Conservation (phyloP, 371 early-diverging fungal genomes). For the Mortierella sp. region DNA sequence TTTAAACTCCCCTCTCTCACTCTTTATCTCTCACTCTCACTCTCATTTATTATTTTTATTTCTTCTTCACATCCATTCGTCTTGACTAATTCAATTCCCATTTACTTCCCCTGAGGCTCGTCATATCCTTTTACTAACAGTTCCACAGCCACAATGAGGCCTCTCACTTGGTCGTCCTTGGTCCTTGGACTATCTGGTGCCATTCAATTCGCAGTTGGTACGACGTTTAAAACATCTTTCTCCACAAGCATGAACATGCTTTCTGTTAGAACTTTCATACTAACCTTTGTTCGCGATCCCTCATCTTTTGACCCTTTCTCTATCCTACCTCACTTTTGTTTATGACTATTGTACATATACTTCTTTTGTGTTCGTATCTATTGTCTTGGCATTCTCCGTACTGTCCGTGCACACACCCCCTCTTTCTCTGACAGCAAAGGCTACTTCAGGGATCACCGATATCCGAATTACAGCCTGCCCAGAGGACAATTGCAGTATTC, state of each 20-base stretch:
- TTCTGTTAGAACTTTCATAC: too few relatives aligned
- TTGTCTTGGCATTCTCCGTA: neutral
- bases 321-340: too few relatives aligned
- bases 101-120: neutral
- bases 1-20: too few relatives aligned
- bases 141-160: slow-evolving; percentile 16
- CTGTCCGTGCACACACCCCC: neutral
- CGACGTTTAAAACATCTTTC: neutral
- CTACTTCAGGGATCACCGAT: slow-evolving; percentile 35
- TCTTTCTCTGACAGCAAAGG: slow-evolving; percentile 12
- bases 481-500: slow-evolving; percentile 44
- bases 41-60: neutral
- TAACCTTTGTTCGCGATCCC: too few relatives aligned
- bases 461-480: slow-evolving; percentile 41
- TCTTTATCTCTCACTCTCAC: slow-evolving; percentile 1
- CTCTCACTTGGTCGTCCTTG: slow-evolving; percentile 17
- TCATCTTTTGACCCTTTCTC: too few relatives aligned
- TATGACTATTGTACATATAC: too few relatives aligned
- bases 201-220: slow-evolving; percentile 30
- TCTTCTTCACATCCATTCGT: neutral
- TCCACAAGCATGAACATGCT: too few relatives aligned
- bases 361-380: too few relatives aligned
- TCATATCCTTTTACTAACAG: neutral
- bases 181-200: slow-evolving; percentile 31
- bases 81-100: neutral